Evolutionary conservation across 495 filamentous ascomycete genomes (phyloP).

Genomic region (Penicillium macrosclerotiorum): DNA sequence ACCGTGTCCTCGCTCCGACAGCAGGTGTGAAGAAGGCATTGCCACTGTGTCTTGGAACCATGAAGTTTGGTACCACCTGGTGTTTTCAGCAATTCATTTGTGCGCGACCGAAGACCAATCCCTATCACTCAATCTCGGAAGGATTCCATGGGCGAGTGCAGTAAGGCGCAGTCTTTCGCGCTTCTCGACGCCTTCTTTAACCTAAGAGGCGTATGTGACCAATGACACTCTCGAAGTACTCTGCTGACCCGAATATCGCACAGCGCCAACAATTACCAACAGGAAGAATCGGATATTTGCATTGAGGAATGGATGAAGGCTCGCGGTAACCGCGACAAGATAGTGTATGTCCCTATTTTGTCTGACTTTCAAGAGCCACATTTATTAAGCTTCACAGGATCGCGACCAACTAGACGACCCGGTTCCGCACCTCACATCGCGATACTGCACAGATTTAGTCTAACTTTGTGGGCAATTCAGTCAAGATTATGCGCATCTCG

Average conservation of each 20-base stretch:
- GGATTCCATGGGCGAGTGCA: constrained; percentile 53
- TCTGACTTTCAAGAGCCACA: constrained; percentile 30
- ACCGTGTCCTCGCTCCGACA: too few relatives aligned
- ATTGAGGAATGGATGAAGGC: constrained; percentile 71
- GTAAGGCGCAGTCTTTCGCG: constrained; percentile 50
- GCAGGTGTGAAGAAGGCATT: too few relatives aligned
- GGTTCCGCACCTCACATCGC: background rate
- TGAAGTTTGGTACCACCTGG: too few relatives aligned
- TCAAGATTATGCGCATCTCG: constrained; percentile 56
- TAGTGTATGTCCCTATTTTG: constrained; percentile 75
- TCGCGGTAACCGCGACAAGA: constrained; percentile 52
- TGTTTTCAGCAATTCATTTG: too few relatives aligned
- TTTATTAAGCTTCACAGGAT: background rate
- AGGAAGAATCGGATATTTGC: constrained; percentile 62
- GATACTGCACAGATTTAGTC: too few relatives aligned
- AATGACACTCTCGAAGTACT: constrained; percentile 74
- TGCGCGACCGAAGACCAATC: too few relatives aligned
- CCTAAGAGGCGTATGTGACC: too few relatives aligned
- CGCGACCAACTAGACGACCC: background rate
- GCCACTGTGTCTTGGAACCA: too few relatives aligned
- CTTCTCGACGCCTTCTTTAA: constrained; percentile 65
- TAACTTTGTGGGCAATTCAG: constrained; percentile 55
- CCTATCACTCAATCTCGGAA: too few relatives aligned
- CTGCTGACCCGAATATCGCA: too few relatives aligned
- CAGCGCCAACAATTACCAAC: constrained; percentile 64